Evolutionary conservation across 2,329 filamentous ascomycete genomes (phyloP), one percentile per base, ranked within the genome.

Genomic region (Calonectria hawksworthii): DNA sequence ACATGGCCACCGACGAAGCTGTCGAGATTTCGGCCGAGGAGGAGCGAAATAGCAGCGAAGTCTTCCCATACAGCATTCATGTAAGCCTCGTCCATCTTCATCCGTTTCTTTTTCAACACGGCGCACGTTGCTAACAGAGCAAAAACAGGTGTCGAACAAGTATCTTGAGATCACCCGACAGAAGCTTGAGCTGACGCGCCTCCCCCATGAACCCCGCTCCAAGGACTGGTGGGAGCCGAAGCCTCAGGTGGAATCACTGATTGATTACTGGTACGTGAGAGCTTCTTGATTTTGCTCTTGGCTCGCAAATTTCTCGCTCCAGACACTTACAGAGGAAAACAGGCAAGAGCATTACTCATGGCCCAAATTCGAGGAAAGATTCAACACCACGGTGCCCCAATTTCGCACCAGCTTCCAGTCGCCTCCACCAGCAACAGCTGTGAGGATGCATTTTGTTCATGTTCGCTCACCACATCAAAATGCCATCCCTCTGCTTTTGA

Each of bases 291-390:
- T 10, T 47, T 23, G 18, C 2, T 14, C 8, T 32, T 21, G 10
- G 10, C 21, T 6, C 8, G 21, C 52, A 10, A 32, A 23, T 21
- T 16, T 61, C 21, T 54, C 18, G 30, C 30, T 32, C 16, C 14
- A 28, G 30, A 47, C 8, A 23, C 74, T 76, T 9, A 78, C 64
- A 21, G n/a, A 59, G 21, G 21, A 16, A 8, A 65, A 38, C 77
- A 93, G 92, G 92, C 87, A 93, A 38, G 92, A 94, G 74, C 86
- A 89, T 56, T 94, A 93, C 83, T 90, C 90, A 73, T 94, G 93
- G 92, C 88, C 91, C 64, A 85, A 87, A 3, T 88, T 91, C 70
- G 93, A 94, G 83, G 84, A 87, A 10, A 81, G 84, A 51, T 87
- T 93, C 77, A 94, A 94, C 81, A 81, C 84, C 11, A 83, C 85